These are phyloP conservation scores for Limonomyces culmigenus DNA, from an alignment of 1,284 basidiomycete genomes.

Conservation along the genomic window DNA sequence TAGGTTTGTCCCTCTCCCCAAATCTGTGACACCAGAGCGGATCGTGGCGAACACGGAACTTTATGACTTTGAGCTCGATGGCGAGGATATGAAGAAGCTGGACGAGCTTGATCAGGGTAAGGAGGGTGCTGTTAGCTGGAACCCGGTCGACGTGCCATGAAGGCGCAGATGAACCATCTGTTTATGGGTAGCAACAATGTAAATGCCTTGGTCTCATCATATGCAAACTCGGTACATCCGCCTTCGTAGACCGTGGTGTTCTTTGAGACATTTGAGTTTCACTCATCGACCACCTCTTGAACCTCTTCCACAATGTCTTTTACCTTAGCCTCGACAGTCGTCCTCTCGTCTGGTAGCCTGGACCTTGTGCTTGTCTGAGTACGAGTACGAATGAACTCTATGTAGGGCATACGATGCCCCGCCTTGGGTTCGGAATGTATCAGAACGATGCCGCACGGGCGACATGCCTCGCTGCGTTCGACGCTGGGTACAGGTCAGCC, in stretches of 20 bases:
- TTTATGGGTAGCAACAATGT: no score
- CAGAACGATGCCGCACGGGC: constrained; percentile 17
- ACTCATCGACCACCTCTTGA: no score
- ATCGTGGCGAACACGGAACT: constrained; percentile 56
- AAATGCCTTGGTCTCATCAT: no score
- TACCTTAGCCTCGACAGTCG: no score
- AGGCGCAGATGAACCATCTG: no score
- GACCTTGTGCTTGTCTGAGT: no score
- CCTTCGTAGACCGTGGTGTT: no score
- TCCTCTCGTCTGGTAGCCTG: no score
- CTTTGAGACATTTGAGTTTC: no score
- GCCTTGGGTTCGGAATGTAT: constrained; percentile 30
- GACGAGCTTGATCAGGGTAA: constrained; percentile 48
- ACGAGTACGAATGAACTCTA: no score
- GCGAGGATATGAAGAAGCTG: constrained; percentile 43
- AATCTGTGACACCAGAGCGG: constrained; percentile 46
- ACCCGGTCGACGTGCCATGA: constrained; percentile 32
- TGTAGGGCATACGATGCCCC: constrained; percentile 16
- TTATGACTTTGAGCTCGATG: constrained; percentile 51
- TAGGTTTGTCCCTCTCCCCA: constrained; percentile 66
- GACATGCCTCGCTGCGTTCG: constrained; percentile 20
- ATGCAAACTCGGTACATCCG: no score
- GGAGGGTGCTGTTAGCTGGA: constrained; percentile 53
- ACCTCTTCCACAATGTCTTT: no score
- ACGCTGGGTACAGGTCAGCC: constrained; percentile 22